Conservation (phyloP, 1,284 basidiomycete species). For the Ceratobasidium sp. region DNA sequence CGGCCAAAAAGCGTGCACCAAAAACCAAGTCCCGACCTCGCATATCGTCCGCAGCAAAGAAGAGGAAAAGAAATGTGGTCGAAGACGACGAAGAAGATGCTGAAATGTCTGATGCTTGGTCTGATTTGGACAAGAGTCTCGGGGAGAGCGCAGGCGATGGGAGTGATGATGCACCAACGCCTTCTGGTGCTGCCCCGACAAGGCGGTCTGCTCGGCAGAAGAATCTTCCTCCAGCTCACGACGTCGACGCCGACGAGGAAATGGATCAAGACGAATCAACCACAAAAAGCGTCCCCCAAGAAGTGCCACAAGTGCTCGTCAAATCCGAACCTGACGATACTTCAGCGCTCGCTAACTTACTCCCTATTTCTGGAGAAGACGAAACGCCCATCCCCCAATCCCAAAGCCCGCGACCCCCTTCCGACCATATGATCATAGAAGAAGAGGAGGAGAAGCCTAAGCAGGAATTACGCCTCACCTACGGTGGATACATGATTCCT, state of each 20-base stretch:
- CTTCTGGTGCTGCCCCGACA: conserved; percentile 34
- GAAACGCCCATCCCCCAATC: conserved; percentile 30
- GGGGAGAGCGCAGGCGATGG: conserved; percentile 5
- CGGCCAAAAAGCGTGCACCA: conserved; percentile 30
- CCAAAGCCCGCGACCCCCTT: conserved; percentile 21
- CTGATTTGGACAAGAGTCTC: conserved; percentile 18
- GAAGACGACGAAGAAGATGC: conserved; percentile 37
- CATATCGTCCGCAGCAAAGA: conserved; percentile 31
- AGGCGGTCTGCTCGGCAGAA: conserved; percentile 34
- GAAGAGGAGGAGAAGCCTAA: conserved; percentile 49
- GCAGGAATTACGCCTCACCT: conserved; percentile 43
- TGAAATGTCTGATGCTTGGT: conserved; percentile 40
- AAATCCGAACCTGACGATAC: conserved; percentile 47
- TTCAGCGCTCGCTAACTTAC: conserved; percentile 29
- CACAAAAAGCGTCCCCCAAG: neutral
- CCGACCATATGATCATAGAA: conserved; percentile 34
- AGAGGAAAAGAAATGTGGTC: conserved; percentile 19
- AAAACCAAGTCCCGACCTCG: conserved; percentile 28
- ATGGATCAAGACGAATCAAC: neutral
- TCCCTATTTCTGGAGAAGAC: conserved; percentile 44
- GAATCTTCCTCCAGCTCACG: conserved; percentile 6
- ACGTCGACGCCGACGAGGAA: conserved; percentile 28
- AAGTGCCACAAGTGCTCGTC: conserved; percentile 7
- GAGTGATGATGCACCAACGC: neutral
- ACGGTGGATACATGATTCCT: conserved; percentile 45